Evolutionary conservation across 202 grass and related monocot genomes (phyloP), one percentile per base, ranked within the genome.

Genomic region (Carex arenaria): DNA sequence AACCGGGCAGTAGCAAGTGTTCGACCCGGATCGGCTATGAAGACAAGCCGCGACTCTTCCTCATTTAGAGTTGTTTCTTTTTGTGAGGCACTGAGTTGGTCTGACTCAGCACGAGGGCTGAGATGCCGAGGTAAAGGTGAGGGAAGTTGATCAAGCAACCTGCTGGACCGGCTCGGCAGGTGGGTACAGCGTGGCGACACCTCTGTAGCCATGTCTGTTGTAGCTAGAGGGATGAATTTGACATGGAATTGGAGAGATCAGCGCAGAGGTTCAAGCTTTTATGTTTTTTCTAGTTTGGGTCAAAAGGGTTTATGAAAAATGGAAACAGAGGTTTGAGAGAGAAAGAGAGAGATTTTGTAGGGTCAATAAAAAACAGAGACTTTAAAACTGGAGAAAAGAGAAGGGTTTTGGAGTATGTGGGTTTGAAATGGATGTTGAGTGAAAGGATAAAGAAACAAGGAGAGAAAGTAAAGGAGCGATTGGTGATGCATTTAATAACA

Each of bases 31-130:
- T 97, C 92, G n/a, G 63, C 88, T 68, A 97, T 80, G 70, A 82
- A 84, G 81, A 97, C 82, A 67, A 88, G 81, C 22, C 92, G 84
- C 18, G 94, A 84, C 53, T 94, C 92, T 66, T 88, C 92, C 70
- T 97, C 92, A 19, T 90, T 82, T 74, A 94, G 82, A 63, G 11
- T 34, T 32, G 32, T 61, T 81, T 97, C 94, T 82, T 83, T 89
- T 83, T 86, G 89, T 66, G 94, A 93, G 36, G 84, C 52, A 38
- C 90, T 89, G 86, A 91, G 81, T 80, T 93, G 70, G 70, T 85
- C 83, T 28, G 38, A 64, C 38, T 85, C 83, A 7, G 83, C 34
- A 31, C 12, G 32, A 59, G 83, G 71, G 67, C 67, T 64, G 42
- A 64, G 28, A 2, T 45, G 66, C 23, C n/a, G 20, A 32, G 51